Conservation (phyloP, 495 filamentous ascomycete genomes). For the Tirmania nivea region DNA sequence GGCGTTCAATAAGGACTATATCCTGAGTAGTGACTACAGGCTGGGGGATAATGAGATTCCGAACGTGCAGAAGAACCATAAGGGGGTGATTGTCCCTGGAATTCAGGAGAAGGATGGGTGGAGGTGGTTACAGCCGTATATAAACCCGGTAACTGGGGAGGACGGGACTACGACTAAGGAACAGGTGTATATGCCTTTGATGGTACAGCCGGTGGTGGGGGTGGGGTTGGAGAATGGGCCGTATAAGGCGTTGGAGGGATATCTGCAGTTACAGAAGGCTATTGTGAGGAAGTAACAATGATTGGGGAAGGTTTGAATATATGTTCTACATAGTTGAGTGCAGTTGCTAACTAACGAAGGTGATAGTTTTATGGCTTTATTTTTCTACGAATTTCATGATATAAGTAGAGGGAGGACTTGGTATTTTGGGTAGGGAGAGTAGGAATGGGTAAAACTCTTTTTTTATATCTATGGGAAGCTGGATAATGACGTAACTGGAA, state of each 20-base stretch:
- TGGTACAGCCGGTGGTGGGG: constrained; percentile 12
- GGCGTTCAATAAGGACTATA: constrained; percentile 4
- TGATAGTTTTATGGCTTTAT: too few relatives aligned
- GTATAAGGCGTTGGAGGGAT: constrained; percentile 27
- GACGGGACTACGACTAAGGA: neutral
- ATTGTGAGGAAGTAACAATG: constrained; percentile 4
- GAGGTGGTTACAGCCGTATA: constrained; percentile 29
- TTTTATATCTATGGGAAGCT: too few relatives aligned
- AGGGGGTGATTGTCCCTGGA: constrained; percentile 9
- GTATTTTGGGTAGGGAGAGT: too few relatives aligned
- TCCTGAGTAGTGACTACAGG: constrained; percentile 3
- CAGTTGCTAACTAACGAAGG: too few relatives aligned
- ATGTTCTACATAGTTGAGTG: too few relatives aligned
- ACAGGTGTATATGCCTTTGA: constrained; percentile 12
- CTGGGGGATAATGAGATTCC: constrained; percentile 1
- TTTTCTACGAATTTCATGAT: too few relatives aligned
- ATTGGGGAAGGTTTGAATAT: too few relatives aligned
- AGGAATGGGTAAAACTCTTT: too few relatives aligned
- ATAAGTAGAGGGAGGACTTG: too few relatives aligned
- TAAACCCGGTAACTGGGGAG: neutral
- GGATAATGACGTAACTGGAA: too few relatives aligned
- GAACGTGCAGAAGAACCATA: neutral
- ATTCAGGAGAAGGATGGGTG: constrained; percentile 17
- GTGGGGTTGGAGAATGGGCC: constrained; percentile 19
- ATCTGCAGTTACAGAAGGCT: constrained; percentile 22